Percentiles rank a stretch among this genome's conserved stretches.
Evolutionary conservation across 1,139 yeast genomes (phyloP).

Genomic region (Candida pseudoviswanathii): DNA sequence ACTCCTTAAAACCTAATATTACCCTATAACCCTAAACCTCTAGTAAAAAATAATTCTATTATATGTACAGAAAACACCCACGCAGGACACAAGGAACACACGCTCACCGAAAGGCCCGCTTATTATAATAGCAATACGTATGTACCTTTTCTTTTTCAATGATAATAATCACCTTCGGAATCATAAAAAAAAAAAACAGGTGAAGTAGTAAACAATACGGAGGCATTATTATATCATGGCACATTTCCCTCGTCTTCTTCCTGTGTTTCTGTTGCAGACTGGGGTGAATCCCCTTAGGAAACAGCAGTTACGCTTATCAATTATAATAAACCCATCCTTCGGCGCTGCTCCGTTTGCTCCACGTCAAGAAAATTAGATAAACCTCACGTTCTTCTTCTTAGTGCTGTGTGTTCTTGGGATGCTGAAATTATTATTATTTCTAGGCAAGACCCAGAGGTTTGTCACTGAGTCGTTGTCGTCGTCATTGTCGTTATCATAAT

Average conservation of each 20-base stretch:
- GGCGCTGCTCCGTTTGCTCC: neutral
- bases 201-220: too few relatives aligned
- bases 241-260: too few relatives aligned
- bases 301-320: too few relatives aligned
- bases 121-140: neutral
- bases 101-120: neutral
- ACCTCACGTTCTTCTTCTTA: neutral
- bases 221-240: too few relatives aligned
- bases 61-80: too few relatives aligned
- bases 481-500: neutral
- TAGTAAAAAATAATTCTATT: too few relatives aligned
- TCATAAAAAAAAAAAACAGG: too few relatives aligned
- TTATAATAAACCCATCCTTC: neutral
- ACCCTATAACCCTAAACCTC: too few relatives aligned
- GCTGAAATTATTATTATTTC: neutral
- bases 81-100: too few relatives aligned
- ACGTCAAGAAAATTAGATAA: neutral
- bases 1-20: too few relatives aligned
- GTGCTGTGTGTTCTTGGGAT: neutral
- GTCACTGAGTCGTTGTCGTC: neutral
- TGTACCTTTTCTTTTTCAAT: neutral
- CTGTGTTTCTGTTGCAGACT: too few relatives aligned
- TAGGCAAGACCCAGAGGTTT: neutral
- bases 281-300: too few relatives aligned
- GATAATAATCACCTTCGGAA: neutral